These are phyloP conservation scores for Cladosporium sp. DNA, from an alignment of 2,329 filamentous ascomycete genomes.

Conservation along the genomic window DNA sequence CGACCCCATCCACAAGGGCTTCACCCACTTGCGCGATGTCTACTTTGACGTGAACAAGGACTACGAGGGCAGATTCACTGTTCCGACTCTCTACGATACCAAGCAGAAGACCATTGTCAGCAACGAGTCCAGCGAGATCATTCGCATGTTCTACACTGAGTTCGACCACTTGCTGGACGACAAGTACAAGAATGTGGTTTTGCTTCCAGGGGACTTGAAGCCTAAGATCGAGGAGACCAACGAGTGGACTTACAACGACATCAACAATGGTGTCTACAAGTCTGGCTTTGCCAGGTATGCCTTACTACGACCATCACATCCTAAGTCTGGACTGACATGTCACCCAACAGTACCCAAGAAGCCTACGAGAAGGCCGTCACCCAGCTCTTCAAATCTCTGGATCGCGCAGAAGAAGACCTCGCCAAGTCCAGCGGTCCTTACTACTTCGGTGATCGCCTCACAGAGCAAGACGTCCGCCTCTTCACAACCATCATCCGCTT, in stretches of 20 bases:
- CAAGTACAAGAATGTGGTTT: constrained; percentile 47
- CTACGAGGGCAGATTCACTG: constrained; percentile 80
- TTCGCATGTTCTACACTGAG: constrained; percentile 81
- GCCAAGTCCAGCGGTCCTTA: constrained; percentile 47
- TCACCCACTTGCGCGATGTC: constrained; percentile 73
- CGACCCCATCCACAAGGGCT: constrained; percentile 67
- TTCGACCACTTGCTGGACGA: constrained; percentile 65
- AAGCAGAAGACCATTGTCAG: constrained; percentile 75
- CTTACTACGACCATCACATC: background rate
- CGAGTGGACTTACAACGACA: constrained; percentile 55
- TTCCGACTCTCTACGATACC: constrained; percentile 83
- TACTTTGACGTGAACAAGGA: constrained; percentile 75
- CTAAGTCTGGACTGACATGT: background rate
- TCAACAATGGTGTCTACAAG: constrained; percentile 57
- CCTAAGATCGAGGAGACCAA: constrained; percentile 53
- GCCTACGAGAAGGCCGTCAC: constrained; percentile 52
- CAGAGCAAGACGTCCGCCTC: constrained; percentile 55
- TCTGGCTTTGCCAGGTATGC: constrained; percentile 52
- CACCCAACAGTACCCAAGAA: constrained; percentile 44
- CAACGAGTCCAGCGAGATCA: constrained; percentile 91
- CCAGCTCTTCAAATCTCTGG: constrained; percentile 51
- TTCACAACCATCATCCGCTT: constrained; percentile 65
- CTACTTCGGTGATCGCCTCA: constrained; percentile 50
- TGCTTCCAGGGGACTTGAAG: constrained; percentile 48
- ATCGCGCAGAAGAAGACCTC: constrained; percentile 50